Base-by-base conservation (phyloP, 768 basidiomycete genomes). In the Auricularia auricula-judae region DNA sequence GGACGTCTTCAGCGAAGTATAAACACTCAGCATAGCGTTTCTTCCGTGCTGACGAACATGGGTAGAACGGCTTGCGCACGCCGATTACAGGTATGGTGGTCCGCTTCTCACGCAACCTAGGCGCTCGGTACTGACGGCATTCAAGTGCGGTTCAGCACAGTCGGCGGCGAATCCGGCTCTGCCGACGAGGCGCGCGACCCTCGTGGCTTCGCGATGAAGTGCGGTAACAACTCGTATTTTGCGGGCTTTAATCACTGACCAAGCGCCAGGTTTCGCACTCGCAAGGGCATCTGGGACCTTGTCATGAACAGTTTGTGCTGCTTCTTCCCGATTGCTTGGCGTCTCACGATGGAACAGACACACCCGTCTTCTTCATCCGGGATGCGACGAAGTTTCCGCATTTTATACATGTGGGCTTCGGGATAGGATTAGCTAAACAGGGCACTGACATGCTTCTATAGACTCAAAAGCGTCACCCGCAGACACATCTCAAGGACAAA, bases 131-230 rank as follows among this genome's bases (percentile, higher is more conserved):
- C 29, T 43, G 34, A 16, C 36, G 14, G 10, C 21, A 8, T 33
- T 39, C 11, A 76, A 72, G 76, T 81, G 10, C 77, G 84, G 18
- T 82, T 85, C 73, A 80, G 79, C 36, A 86, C 84, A 36, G 84
- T 85, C 56, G 76, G 76, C 14, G 82, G 83, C n/a, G 79, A 80
- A 16, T 70, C 77, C 54, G 84, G 83, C 16, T 77, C 76, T 29
- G 76, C 82, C 1, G 83, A 85, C 67, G 72, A 72, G 61, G 74
- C 78, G 36, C 72, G 83, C 39, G 83, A 85, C 64, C 78, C 82
- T 4, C 75, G 84, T 65, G 84, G 84, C 1, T 82, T 85, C 67
- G 82, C 81, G 1, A 73, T 77, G 33, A 77, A 82, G 73, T 78
- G 76, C 47, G 78, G 75, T 35, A 14, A 36, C 29, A 21, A 11